Evolutionary conservation across 2,329 filamentous ascomycete species (phyloP).

Genomic region (Keithomyces neogunnii): DNA sequence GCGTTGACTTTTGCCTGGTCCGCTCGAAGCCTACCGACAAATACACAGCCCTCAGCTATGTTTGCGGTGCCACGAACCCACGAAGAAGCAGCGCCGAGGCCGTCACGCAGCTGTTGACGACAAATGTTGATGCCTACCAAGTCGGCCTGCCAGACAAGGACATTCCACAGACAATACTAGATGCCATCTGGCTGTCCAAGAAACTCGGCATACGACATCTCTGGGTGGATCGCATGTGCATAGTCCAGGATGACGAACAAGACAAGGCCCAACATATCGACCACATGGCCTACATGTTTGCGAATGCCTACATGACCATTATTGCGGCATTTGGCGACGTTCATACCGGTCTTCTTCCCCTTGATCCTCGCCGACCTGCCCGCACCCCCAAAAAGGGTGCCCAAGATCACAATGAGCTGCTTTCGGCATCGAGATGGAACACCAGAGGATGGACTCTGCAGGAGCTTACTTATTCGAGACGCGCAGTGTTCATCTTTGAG

Average conservation of each 20-base stretch:
- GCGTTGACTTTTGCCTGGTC: constrained; percentile 29
- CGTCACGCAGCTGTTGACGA: constrained; percentile 22
- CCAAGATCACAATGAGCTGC: constrained; percentile 27
- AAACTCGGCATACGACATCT: constrained; percentile 34
- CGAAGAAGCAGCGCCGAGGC: constrained; percentile 18
- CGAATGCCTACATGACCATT: constrained; percentile 35
- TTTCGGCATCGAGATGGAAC: constrained; percentile 30
- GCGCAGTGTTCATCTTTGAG: constrained; percentile 34
- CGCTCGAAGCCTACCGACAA: constrained; percentile 28
- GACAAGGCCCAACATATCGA: constrained; percentile 31
- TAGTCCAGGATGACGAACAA: constrained; percentile 33
- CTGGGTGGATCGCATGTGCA: constrained; percentile 39
- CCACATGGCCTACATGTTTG: constrained; percentile 37
- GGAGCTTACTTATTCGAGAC: constrained; percentile 33
- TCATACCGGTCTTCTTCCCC: constrained; percentile 26
- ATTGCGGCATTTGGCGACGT: constrained; percentile 33
- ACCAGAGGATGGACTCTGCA: constrained; percentile 35
- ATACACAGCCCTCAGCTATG: constrained; percentile 38
- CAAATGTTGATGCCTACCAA: constrained; percentile 28
- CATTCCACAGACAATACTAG: constrained; percentile 32
- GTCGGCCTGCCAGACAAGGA: constrained; percentile 26
- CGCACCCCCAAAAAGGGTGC: constrained; percentile 16
- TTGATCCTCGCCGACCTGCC: constrained; percentile 24
- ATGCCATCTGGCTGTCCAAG: constrained; percentile 34
- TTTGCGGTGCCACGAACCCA: constrained; percentile 25